These are phyloP conservation scores for Myxozyma neotropica DNA, from an alignment of 805 yeast species.

Conservation along the genomic window DNA sequence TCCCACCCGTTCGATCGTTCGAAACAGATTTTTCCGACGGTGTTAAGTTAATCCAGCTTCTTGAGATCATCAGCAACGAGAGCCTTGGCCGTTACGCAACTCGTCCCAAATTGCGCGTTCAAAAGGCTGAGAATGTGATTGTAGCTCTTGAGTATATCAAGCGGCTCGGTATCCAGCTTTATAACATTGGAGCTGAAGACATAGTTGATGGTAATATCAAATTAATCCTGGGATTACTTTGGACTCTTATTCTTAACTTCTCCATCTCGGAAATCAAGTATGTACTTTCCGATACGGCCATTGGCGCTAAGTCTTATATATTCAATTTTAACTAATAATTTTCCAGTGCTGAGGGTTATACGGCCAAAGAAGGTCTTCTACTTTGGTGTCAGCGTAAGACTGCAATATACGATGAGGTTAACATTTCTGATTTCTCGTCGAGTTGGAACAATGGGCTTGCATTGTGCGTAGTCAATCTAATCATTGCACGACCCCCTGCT, in stretches of 20 bases:
- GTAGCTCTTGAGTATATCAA: slow-evolving; percentile 45
- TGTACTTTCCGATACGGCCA: not conserved
- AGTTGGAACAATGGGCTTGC: slow-evolving; percentile 60
- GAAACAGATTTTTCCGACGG: slow-evolving; percentile 42
- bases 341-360: slow-evolving; percentile 43
- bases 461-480: slow-evolving; percentile 41
- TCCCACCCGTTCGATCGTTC: slow-evolving; percentile 38
- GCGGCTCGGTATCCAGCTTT: slow-evolving; percentile 43
- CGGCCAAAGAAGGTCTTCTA: slow-evolving; percentile 50
- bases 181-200: slow-evolving; percentile 66
- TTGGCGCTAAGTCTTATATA: no score
- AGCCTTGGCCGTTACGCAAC: slow-evolving; percentile 42
- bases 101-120: slow-evolving; percentile 44
- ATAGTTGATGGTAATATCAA: slow-evolving; percentile 94
- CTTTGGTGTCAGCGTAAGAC: slow-evolving; percentile 59
- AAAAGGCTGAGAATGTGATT: slow-evolving; percentile 46
- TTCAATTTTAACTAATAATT: no score
- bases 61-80: slow-evolving; percentile 45
- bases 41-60: slow-evolving; percentile 43
- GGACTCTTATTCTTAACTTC: slow-evolving; percentile 54
- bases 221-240: slow-evolving; percentile 83
- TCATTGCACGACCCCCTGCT: no score
- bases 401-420: slow-evolving; percentile 44
- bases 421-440: slow-evolving; percentile 53
- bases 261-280: slow-evolving; percentile 45